These are phyloP conservation scores for Cryptococcus depauperatus DNA, from an alignment of 1,284 basidiomycete genomes.

Conservation along the genomic window DNA sequence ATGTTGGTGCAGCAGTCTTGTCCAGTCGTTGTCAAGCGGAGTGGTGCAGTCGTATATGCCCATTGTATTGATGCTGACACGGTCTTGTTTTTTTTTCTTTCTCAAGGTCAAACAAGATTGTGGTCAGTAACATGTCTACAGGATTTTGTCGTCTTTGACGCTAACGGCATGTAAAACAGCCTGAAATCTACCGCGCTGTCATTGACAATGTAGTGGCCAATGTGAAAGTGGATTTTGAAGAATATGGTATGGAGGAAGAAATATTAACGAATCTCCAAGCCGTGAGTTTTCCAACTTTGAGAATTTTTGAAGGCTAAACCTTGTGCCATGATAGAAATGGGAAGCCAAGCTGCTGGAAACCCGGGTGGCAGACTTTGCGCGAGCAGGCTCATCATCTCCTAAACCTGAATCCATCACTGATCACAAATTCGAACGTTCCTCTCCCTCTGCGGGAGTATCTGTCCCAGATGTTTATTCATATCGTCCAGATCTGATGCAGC, in stretches of 20 bases:
- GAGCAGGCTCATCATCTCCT: constrained; percentile 17
- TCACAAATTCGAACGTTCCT: constrained; percentile 1
- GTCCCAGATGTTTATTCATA: too few species aligned
- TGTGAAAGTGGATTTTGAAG: constrained; percentile 92
- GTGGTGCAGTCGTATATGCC: too few species aligned
- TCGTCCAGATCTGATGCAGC: constrained; percentile 10
- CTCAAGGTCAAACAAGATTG: constrained; percentile 46
- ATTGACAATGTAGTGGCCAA: constrained; percentile 91
- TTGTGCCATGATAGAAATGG: constrained; percentile 66
- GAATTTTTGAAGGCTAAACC: background rate
- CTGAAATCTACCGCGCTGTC: constrained; percentile 79
- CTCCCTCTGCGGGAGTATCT: constrained; percentile 10
- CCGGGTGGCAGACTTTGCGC: constrained; percentile 77
- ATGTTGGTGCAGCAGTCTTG: too few species aligned
- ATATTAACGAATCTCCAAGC: constrained; percentile 79
- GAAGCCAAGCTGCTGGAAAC: constrained; percentile 84
- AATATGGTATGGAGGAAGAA: constrained; percentile 88
- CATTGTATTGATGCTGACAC: constrained; percentile 19
- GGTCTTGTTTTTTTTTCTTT: constrained; percentile 3
- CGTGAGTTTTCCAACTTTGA: constrained; percentile 50
- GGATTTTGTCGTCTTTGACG: background rate
- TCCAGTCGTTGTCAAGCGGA: too few species aligned
- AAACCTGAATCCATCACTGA: constrained; percentile 7
- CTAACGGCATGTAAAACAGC: constrained; percentile 49
- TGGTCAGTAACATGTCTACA: constrained; percentile 28